Percentiles rank a stretch among this genome's conserved stretches.
Conservation (phyloP, 192 early-diverging fungal species). For the Gamsiella multidivaricata region DNA sequence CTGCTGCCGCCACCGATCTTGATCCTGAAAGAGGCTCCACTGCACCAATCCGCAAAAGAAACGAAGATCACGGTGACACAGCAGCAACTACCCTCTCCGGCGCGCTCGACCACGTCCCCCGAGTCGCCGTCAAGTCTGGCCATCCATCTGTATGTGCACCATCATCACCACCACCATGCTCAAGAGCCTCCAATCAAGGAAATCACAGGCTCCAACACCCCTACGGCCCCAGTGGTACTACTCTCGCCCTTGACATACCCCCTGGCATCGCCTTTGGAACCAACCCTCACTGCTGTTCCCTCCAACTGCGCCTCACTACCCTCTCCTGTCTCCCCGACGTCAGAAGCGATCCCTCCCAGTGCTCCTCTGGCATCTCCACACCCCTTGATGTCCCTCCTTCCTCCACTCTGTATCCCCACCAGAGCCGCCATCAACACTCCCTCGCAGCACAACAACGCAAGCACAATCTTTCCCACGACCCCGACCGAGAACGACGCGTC, state of each 20-base stretch:
- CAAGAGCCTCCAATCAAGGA: constrained; percentile 1
- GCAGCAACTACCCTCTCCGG: constrained; percentile 14
- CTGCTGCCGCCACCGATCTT: constrained; percentile 24
- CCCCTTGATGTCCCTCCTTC: constrained; percentile 11
- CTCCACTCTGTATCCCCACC: constrained; percentile 16
- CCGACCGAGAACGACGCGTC: not conserved
- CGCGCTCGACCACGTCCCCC: constrained; percentile 13
- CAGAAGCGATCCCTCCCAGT: not conserved
- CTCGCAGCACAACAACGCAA: not conserved
- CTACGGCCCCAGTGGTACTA: constrained; percentile 1
- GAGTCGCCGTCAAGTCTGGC: constrained; percentile 45
- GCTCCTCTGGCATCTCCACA: not conserved
- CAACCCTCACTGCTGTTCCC: not conserved
- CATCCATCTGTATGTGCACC: constrained; percentile 49
- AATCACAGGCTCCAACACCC: not conserved
- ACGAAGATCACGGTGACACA: not conserved
- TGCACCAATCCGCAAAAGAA: not conserved
- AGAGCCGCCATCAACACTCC: not conserved
- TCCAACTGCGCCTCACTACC: not conserved
- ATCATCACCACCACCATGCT: constrained; percentile 27
- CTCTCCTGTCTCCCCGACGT: constrained; percentile 9
- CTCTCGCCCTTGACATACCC: constrained; percentile 24
- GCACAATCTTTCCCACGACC: not conserved
- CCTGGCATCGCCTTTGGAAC: not conserved
- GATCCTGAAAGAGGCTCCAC: constrained; percentile 16